phyloP scores from a whole-genome alignment of 805 yeast species.

The Candida peoriensis region DNA sequence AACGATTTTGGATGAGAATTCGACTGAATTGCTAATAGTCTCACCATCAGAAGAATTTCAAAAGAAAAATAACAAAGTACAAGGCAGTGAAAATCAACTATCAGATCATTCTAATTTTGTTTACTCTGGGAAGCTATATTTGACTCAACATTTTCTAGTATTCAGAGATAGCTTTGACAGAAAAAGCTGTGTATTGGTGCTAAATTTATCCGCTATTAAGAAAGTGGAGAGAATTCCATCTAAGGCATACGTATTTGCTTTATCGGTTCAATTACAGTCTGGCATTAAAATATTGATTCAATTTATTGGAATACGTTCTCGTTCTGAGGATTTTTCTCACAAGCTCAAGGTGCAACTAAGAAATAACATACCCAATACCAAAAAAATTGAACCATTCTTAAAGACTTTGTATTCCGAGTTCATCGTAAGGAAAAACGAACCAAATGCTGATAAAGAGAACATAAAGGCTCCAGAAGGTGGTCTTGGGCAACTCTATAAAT shows the following conservation, averaged over 20 bases:
- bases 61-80: conserved; percentile 7
- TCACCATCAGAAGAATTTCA: conserved; percentile 20
- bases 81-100: conserved; percentile 3
- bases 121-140: conserved; percentile 59
- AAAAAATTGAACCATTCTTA: conserved; percentile 58
- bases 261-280: conserved; percentile 64
- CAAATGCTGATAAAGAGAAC: conserved; percentile 28
- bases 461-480: conserved; percentile 73
- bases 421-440: conserved; percentile 46
- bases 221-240: conserved; percentile 85
- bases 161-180: conserved; percentile 70
- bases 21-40: conserved; percentile 52
- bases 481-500: conserved; percentile 75
- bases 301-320: conserved; percentile 73
- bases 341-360: conserved; percentile 55
- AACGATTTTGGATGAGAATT: conserved; percentile 54
- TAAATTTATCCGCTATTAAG: conserved; percentile 74
- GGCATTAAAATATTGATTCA: conserved; percentile 61
- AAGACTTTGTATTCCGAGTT: conserved; percentile 84
- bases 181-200: conserved; percentile 57
- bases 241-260: conserved; percentile 69
- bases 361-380: conserved; percentile 58
- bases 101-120: conserved; percentile 27
- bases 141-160: conserved; percentile 72
- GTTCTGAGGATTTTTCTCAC: conserved; percentile 76